A percentile compares a stretch with the other conserved stretches of the same genome.
Conservation (phyloP, 2,329 filamentous ascomycete species). For the Alternaria novae-zelandiae region DNA sequence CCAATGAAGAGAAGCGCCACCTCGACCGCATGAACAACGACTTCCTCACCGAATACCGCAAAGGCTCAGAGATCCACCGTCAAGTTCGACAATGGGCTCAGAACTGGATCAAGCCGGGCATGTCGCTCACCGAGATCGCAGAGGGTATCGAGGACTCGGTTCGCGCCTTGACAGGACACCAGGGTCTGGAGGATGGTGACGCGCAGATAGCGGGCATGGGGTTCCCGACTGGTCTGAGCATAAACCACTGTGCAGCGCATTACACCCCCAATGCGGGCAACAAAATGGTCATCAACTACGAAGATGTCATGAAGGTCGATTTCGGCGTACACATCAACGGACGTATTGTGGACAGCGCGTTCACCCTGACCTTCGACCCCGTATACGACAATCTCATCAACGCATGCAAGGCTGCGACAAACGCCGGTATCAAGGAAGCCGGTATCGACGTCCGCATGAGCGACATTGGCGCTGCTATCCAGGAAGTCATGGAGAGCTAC, state of each 20-base stretch:
- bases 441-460: slow-evolving; percentile 90
- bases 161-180: slow-evolving; percentile 76
- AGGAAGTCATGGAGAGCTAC: slow-evolving; percentile 93
- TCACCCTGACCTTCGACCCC: slow-evolving; percentile 72
- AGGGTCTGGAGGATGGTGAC: slow-evolving; percentile 78
- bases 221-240: slow-evolving; percentile 82
- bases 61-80: slow-evolving; percentile 87
- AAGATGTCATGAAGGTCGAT: slow-evolving; percentile 77
- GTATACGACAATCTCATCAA: slow-evolving; percentile 71
- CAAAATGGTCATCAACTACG: slow-evolving; percentile 70
- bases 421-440: slow-evolving; percentile 82
- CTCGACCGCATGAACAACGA: slow-evolving; percentile 81
- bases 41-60: slow-evolving; percentile 80
- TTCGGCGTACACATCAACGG: slow-evolving; percentile 76
- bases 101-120: slow-evolving; percentile 80
- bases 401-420: slow-evolving; percentile 72
- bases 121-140: slow-evolving; percentile 80
- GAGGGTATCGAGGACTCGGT: slow-evolving; percentile 88
- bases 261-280: slow-evolving; percentile 89
- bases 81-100: slow-evolving; percentile 86
- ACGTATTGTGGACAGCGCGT: slow-evolving; percentile 73
- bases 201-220: slow-evolving; percentile 81
- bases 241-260: slow-evolving; percentile 86
- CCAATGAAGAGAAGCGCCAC: slow-evolving; percentile 82
- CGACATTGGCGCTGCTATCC: slow-evolving; percentile 82